Base-by-base conservation (phyloP, 2,329 filamentous ascomycete genomes). In the Cladosporium sp. region DNA sequence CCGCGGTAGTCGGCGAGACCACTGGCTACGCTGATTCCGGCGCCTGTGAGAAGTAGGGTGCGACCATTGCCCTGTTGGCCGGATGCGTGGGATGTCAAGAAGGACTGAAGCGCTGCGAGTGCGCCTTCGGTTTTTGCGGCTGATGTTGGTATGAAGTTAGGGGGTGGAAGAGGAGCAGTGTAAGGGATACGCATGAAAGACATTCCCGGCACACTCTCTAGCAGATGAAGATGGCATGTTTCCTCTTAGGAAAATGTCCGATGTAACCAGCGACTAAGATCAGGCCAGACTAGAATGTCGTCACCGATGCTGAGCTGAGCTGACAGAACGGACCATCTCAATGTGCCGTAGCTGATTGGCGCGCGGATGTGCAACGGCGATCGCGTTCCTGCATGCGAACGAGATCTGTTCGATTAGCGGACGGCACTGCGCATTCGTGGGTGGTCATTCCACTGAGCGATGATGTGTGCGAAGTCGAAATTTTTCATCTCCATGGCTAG, bases 1-100 rank as follows among this genome's bases (percentile, higher is more conserved):
- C 93, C 93, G 50, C 93, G 79, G 68, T 99, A 99, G 70, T 99
- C 93, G 24, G 92, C 87, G 27, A 99, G 78, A 0, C 93, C 93
- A 9, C 89, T 96, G 3, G 91, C 88, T 7, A 97, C 92, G 1
- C 89, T 96, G 44, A 99, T 87, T 2, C 93, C 93, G 2, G 93
- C 93, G 9, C 93, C 93, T 0, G 91, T 85, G 36, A 88, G 73
- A 13, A 88, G 70, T 22, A 87, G 75, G 0, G 83, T 84, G 55
- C 85, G 72, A 76, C 75, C 61, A 77, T 71, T 49, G 76, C 74
- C 8, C 76, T 78, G 20, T 70, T 69, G 30, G 43, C 48, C 29
- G 34, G 42, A 63, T 3, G 30, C 39, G 44, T 4, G 17, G 80
- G 84, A 74, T 44, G 79, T 78, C 55, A 99, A 78, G 73, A 99